phyloP scores from a whole-genome alignment of 177 flowering plant species.

The Vitis hybrid region DNA sequence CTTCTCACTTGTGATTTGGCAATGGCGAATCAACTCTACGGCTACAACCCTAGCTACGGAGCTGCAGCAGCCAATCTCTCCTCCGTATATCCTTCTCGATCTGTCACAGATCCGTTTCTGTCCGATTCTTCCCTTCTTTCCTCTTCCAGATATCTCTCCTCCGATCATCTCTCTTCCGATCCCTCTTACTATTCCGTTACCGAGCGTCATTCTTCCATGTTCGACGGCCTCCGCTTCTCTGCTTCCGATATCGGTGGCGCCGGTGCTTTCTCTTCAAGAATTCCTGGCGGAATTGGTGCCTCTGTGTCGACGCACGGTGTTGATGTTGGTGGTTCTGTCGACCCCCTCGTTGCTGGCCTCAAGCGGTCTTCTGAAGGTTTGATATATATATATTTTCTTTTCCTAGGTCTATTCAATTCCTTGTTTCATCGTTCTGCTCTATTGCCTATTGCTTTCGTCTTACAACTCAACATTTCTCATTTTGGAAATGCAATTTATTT shows the following conservation, averaged over 20 bases:
- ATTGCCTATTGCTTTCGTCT: too few species aligned
- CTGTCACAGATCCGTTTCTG: slow-evolving; percentile 19
- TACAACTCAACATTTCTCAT: too few species aligned
- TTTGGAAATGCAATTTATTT: too few species aligned
- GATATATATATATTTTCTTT: background rate
- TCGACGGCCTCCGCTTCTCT: slow-evolving; percentile 14
- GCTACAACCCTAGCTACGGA: slow-evolving; percentile 26
- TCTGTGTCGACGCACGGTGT: slow-evolving; percentile 6
- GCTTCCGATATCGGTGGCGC: background rate
- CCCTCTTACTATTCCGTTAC: too few species aligned
- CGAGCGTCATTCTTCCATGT: slow-evolving; percentile 16
- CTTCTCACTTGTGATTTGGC: background rate
- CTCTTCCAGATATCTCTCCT: slow-evolving; percentile 20
- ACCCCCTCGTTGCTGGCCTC: slow-evolving; percentile 16
- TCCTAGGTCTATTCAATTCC: too few species aligned
- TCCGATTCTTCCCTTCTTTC: slow-evolving; percentile 19
- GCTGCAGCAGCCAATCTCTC: slow-evolving; percentile 13
- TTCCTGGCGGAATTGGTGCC: slow-evolving; percentile 5
- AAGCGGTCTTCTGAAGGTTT: slow-evolving; percentile 48
- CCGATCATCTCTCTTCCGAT: too few species aligned
- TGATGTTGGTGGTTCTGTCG: slow-evolving; percentile 1
- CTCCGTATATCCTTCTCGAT: slow-evolving; percentile 3
- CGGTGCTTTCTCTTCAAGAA: background rate
- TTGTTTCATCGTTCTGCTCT: too few species aligned
- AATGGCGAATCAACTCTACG: slow-evolving; percentile 43